Evolutionary conservation across 2,329 filamentous ascomycete genomes (phyloP).

Genomic region (Phyllosticta citribraziliensis): DNA sequence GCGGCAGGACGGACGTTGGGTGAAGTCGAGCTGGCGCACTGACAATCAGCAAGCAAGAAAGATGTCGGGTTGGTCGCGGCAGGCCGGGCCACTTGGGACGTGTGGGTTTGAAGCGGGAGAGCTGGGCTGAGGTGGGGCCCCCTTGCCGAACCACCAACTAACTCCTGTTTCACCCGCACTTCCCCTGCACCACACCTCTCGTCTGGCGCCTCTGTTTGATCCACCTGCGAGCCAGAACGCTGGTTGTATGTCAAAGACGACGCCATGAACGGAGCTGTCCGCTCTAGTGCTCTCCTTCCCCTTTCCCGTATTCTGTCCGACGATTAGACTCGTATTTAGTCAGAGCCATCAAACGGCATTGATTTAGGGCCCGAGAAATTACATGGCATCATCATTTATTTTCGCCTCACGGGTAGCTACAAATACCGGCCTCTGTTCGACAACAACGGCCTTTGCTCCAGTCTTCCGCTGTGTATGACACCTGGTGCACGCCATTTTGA

Average conservation of each 20-base stretch:
- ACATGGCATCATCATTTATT: no score
- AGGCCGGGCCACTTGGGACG: not conserved
- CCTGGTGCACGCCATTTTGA: no score
- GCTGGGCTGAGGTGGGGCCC: not conserved
- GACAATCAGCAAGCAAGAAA: not conserved
- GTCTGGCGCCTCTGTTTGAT: not conserved
- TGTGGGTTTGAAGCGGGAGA: not conserved
- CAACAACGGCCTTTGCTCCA: no score
- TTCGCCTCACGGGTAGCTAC: no score
- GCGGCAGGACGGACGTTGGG: not conserved
- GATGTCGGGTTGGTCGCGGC: not conserved
- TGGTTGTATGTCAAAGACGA: not conserved
- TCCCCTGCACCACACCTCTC: slow-evolving; percentile 50
- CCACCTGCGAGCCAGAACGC: not conserved
- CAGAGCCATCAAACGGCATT: no score
- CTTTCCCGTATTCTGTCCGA: no score
- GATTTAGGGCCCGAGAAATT: no score
- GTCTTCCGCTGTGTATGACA: no score
- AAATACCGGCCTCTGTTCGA: no score
- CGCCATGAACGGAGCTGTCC: not conserved
- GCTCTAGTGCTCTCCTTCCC: no score
- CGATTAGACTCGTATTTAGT: no score
- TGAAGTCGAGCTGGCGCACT: not conserved
- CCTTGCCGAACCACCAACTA: slow-evolving; percentile 26
- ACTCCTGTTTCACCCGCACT: slow-evolving; percentile 59